These are phyloP conservation scores for Flaveria sonorensis DNA, from an alignment of 129 eudicot species.

Conservation along the genomic window DNA sequence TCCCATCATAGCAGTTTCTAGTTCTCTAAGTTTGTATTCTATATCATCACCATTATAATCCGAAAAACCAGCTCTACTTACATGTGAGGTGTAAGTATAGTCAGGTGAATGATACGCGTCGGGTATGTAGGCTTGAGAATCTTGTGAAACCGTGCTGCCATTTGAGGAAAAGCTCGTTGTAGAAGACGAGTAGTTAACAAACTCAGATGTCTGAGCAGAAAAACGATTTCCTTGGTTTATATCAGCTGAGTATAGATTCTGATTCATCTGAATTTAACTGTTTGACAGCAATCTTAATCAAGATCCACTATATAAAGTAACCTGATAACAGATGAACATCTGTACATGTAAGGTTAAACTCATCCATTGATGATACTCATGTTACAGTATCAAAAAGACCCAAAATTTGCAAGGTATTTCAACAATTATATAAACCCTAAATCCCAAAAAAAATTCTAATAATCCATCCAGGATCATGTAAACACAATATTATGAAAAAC, in stretches of 20 bases:
- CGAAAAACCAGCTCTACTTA: neutral
- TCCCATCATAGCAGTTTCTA: constrained; percentile 20
- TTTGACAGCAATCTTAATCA: neutral
- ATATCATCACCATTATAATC: constrained; percentile 13
- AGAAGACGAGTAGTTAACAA: neutral
- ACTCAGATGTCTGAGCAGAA: constrained; percentile 1
- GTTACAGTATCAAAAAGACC: neutral
- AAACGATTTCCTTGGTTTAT: neutral
- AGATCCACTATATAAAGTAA: neutral
- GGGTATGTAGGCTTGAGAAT: neutral
- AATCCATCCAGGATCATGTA: neutral
- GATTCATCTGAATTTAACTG: constrained; percentile 6
- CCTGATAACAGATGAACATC: neutral
- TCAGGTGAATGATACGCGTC: constrained; percentile 18
- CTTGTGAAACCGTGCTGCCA: constrained; percentile 21
- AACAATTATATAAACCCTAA: neutral
- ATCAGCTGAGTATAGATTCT: constrained; percentile 5
- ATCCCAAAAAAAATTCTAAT: neutral
- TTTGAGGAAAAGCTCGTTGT: constrained; percentile 22
- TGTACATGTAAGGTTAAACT: neutral
- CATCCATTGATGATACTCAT: neutral
- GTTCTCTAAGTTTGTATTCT: neutral
- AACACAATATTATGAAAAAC: neutral
- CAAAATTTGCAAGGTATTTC: neutral
- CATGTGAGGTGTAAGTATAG: constrained; percentile 18